Evolutionary conservation across 352 stramenopile genomes (phyloP).

Genomic region (Blastocystis sp.): DNA sequence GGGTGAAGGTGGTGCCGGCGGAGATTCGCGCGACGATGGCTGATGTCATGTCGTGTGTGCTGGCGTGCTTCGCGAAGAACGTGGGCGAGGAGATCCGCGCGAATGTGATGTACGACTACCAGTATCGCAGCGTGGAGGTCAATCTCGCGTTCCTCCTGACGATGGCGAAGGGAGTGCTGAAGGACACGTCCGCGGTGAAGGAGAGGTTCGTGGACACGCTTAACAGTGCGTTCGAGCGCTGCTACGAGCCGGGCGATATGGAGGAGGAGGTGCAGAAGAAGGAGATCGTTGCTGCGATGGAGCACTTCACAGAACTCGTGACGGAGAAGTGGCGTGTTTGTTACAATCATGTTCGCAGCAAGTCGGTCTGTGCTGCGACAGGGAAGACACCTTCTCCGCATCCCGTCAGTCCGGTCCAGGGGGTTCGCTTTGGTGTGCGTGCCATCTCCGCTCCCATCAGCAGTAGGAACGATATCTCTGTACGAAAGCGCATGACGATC

Average conservation of each 20-base stretch:
- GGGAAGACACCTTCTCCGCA: neutral
- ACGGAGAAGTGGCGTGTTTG: neutral
- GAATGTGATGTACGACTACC: conserved; percentile 32
- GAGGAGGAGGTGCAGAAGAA: conserved; percentile 26
- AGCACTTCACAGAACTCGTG: neutral
- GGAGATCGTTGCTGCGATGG: neutral
- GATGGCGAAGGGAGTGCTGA: conserved; percentile 21
- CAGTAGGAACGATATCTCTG: conserved; percentile 48
- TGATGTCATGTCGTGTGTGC: neutral
- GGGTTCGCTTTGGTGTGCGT: conserved; percentile 19
- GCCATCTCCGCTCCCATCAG: neutral
- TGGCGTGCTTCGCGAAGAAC: conserved; percentile 32
- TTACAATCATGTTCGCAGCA: neutral
- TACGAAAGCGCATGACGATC: conserved; percentile 24
- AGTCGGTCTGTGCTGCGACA: neutral
- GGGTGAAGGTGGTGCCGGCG: neutral
- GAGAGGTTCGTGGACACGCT: neutral
- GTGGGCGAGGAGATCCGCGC: conserved; percentile 17
- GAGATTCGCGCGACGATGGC: conserved; percentile 6
- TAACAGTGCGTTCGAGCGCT: conserved; percentile 10
- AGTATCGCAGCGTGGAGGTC: conserved; percentile 6
- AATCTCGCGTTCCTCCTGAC: conserved; percentile 36
- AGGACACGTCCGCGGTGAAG: neutral
- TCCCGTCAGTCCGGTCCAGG: neutral
- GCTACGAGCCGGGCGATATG: neutral